Evolutionary conservation across 2,329 filamentous ascomycete species (phyloP).

Genomic region (Endothia cerciana): DNA sequence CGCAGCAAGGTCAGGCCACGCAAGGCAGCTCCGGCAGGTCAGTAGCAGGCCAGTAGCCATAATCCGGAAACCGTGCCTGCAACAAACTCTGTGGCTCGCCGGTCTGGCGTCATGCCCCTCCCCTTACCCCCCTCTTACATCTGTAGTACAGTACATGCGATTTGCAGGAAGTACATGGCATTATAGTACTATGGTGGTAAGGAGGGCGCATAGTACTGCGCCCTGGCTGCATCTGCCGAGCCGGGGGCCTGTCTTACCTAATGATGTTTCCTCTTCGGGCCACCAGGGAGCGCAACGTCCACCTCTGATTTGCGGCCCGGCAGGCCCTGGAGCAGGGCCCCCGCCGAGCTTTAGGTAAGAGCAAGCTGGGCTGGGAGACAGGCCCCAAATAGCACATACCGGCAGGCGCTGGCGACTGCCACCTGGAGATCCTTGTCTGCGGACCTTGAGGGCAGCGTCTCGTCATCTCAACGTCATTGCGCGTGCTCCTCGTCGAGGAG

Average conservation of each 20-base stretch:
- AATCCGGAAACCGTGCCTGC: neutral
- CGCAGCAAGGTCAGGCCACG: neutral
- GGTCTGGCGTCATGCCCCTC: neutral
- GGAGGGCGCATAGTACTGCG: no score
- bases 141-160: no score
- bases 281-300: neutral
- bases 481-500: neutral
- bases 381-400: no score
- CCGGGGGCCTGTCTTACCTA: neutral
- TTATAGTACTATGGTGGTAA: no score
- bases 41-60: no score
- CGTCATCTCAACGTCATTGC: slow-evolving; percentile 14
- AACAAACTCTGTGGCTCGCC: neutral
- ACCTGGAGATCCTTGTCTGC: neutral
- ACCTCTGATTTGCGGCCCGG: neutral
- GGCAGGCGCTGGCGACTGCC: no score
- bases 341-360: neutral
- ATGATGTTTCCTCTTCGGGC: slow-evolving; percentile 9
- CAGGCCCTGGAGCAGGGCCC: neutral
- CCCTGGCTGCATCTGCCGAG: neutral
- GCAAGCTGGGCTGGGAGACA: neutral
- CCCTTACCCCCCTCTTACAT: no score
- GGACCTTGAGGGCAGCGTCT: neutral
- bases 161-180: no score
- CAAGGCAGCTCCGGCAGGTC: neutral